These are phyloP conservation scores for Trichoderma erinaceum DNA, from an alignment of 495 filamentous ascomycete species.

Conservation along the genomic window DNA sequence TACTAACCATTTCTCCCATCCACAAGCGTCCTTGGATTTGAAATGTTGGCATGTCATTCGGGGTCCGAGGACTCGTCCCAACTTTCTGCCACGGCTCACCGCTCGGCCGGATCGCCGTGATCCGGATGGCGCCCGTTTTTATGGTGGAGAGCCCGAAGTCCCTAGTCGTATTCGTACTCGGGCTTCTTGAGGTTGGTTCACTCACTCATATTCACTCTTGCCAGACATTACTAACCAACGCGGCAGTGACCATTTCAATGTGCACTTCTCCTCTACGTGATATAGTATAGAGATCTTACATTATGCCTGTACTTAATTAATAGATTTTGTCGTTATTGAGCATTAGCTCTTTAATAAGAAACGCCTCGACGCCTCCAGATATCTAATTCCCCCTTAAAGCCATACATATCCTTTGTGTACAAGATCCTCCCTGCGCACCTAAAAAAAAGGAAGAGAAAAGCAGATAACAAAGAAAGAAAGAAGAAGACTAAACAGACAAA, in stretches of 20 bases:
- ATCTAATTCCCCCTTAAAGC: conserved; percentile 1
- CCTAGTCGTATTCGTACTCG: neutral
- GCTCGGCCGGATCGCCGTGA: conserved; percentile 11
- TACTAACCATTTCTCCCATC: no score
- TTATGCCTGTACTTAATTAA: neutral
- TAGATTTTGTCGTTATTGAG: neutral
- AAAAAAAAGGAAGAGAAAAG: neutral
- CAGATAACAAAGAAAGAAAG: no score
- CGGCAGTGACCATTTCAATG: no score
- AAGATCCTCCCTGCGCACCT: conserved; percentile 1
- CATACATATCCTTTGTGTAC: conserved; percentile 12
- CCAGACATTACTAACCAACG: no score
- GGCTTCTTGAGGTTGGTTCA: neutral
- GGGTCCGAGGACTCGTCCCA: neutral
- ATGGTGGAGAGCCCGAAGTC: neutral
- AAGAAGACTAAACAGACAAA: no score
- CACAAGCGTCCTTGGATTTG: neutral
- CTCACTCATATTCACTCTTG: no score
- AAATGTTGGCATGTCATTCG: neutral
- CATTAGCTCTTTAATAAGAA: neutral
- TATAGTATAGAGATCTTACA: neutral
- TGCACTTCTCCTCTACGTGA: no score
- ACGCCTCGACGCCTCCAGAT: conserved; percentile 8
- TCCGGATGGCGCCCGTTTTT: neutral
- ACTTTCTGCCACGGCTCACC: conserved; percentile 6